A percentile compares a stretch with the other conserved stretches of the same genome.
These are phyloP conservation scores for Senna siamea DNA, from an alignment of 306 rosid species.

Conservation along the genomic window DNA sequence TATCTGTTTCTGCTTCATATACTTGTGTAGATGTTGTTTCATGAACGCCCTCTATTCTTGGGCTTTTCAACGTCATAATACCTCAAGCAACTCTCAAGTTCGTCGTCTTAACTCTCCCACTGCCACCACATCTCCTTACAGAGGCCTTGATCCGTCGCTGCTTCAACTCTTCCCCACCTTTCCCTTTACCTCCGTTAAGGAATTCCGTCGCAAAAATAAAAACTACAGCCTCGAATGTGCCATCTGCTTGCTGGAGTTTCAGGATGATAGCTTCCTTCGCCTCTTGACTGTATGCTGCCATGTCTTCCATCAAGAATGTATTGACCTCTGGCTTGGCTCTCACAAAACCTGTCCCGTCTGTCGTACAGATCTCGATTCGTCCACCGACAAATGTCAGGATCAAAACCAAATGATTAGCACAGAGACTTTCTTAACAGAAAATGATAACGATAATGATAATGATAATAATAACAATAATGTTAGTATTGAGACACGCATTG, in stretches of 20 bases:
- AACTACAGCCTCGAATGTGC: constrained; percentile 59
- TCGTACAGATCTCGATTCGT: constrained; percentile 57
- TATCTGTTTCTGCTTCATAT: constrained; percentile 52
- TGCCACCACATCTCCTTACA: constrained; percentile 2
- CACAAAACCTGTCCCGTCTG: constrained; percentile 87
- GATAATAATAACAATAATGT: not conserved
- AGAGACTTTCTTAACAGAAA: no score
- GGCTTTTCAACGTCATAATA: constrained; percentile 38
- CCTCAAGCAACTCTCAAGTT: constrained; percentile 37
- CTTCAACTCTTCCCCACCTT: constrained; percentile 65
- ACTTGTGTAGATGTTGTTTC: constrained; percentile 54
- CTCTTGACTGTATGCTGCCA: constrained; percentile 63
- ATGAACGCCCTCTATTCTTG: constrained; percentile 35
- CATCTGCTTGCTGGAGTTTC: constrained; percentile 70
- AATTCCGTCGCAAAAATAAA: constrained; percentile 41
- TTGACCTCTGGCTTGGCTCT: constrained; percentile 73
- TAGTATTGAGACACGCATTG: constrained; percentile 44
- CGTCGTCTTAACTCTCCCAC: constrained; percentile 29
- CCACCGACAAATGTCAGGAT: constrained; percentile 32
- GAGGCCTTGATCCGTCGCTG: constrained; percentile 59
- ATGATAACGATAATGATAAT: no score
- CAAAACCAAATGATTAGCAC: no score
- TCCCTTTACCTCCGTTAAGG: constrained; percentile 56
- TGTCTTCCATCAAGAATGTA: constrained; percentile 80
- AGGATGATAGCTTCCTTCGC: constrained; percentile 60